These are phyloP conservation scores for Chrysopogon serrulatus DNA, from an alignment of 176 grass and related monocot species.

Conservation along the genomic window DNA sequence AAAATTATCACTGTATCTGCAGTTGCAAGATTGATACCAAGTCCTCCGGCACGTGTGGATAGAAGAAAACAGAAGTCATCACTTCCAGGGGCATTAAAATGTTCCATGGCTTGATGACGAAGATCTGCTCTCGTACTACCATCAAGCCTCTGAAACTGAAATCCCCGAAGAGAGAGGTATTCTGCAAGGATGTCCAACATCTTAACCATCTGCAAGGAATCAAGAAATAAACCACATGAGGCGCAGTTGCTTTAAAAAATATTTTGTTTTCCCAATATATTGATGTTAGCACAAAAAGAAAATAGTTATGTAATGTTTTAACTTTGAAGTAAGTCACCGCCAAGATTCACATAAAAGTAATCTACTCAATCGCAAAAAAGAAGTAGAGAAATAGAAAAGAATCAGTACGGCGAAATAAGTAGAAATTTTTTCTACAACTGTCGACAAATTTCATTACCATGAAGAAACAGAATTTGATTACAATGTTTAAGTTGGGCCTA, in stretches of 20 bases:
- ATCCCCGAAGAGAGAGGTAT: slow-evolving; percentile 88
- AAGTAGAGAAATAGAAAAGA: background rate
- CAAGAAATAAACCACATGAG: background rate
- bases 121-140: slow-evolving; percentile 97
- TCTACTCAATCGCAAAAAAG: background rate
- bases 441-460: background rate
- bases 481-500: background rate
- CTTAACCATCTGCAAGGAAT: slow-evolving; percentile 87
- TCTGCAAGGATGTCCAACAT: slow-evolving; percentile 99
- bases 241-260: background rate
- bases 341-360: background rate
- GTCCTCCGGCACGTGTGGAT: slow-evolving; percentile 95
- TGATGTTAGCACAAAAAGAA: background rate
- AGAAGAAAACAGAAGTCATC: slow-evolving; percentile 99
- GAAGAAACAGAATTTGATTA: background rate
- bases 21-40: slow-evolving; percentile 99
- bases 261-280: background rate
- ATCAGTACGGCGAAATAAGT: background rate
- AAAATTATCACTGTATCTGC: slow-evolving; percentile 99
- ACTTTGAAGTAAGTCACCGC: background rate
- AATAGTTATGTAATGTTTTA: background rate
- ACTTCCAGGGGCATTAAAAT: slow-evolving; percentile 98
- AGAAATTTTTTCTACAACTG: background rate
- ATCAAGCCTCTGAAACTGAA: slow-evolving; percentile 99
- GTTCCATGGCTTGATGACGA: slow-evolving; percentile 98